phyloP scores from a whole-genome alignment of 352 stramenopile species.

The Pseudoperonospora humuli region DNA sequence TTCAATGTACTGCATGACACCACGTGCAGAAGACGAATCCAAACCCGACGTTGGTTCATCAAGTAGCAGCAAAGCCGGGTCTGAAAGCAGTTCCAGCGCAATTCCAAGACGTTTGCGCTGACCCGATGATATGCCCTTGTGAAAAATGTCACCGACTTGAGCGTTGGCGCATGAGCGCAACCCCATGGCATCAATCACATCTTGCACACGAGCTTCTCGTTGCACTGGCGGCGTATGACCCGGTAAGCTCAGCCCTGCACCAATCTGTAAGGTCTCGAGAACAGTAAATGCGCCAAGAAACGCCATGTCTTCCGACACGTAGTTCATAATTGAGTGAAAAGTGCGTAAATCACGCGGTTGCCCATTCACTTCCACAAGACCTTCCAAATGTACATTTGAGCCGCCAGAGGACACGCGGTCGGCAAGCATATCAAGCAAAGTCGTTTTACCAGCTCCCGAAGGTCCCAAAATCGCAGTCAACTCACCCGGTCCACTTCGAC shows the following conservation, averaged over 20 bases:
- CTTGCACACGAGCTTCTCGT: slow-evolving; percentile 49
- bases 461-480: slow-evolving; percentile 67
- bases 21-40: slow-evolving; percentile 83
- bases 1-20: slow-evolving; percentile 82
- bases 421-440: slow-evolving; percentile 58
- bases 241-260: slow-evolving; percentile 45
- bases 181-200: slow-evolving; percentile 69
- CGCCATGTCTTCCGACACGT: slow-evolving; percentile 59
- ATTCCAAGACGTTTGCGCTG: slow-evolving; percentile 91
- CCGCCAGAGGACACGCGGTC: slow-evolving; percentile 34
- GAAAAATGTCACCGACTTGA: slow-evolving; percentile 78
- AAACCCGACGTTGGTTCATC: slow-evolving; percentile 92
- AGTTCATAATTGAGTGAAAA: slow-evolving; percentile 59
- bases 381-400: slow-evolving; percentile 31
- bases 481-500: slow-evolving; percentile 49
- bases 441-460: slow-evolving; percentile 60
- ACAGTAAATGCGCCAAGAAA: slow-evolving; percentile 69
- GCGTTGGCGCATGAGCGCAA: slow-evolving; percentile 53
- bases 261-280: slow-evolving; percentile 66
- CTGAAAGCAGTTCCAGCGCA: slow-evolving; percentile 90
- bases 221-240: slow-evolving; percentile 38
- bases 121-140: slow-evolving; percentile 82
- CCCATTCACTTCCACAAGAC: slow-evolving; percentile 55
- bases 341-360: slow-evolving; percentile 30
- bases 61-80: slow-evolving; percentile 92